Conservation (phyloP, 2,329 filamentous ascomycete species). For the Aspergillus bombycis region DNA sequence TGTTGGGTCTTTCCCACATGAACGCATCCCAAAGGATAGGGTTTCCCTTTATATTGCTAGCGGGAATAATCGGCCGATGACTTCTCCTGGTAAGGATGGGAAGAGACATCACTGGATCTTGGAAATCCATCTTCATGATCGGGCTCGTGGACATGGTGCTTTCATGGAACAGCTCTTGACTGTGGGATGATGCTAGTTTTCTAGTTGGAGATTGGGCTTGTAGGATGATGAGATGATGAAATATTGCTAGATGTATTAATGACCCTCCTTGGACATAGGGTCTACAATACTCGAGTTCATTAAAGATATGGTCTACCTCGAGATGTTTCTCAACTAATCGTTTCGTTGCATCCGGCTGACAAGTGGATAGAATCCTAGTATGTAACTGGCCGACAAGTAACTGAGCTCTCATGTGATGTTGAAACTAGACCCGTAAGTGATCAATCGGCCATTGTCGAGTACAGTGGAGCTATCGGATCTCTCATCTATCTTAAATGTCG, state of each 20-base stretch:
- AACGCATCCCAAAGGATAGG: conserved; percentile 54
- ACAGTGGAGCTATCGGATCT: too few species aligned
- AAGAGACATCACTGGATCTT: conserved; percentile 54
- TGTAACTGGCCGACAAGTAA: too few species aligned
- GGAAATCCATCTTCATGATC: conserved; percentile 53
- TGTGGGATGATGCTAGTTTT: conserved; percentile 16
- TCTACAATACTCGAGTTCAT: background rate
- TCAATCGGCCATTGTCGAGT: too few species aligned
- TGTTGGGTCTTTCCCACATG: conserved; percentile 56
- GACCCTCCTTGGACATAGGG: background rate
- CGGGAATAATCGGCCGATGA: conserved; percentile 50
- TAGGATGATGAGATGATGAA: background rate
- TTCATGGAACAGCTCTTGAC: conserved; percentile 48
- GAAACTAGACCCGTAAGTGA: too few species aligned
- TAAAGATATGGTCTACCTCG: too few species aligned
- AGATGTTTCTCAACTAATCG: too few species aligned
- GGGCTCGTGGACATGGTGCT: conserved; percentile 41
- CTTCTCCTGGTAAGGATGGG: conserved; percentile 43
- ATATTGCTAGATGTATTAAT: background rate
- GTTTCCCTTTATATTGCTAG: conserved; percentile 50
- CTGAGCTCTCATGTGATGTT: too few species aligned
- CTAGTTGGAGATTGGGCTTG: background rate
- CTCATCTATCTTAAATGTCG: too few species aligned
- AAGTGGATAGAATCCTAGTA: too few species aligned
- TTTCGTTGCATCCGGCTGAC: too few species aligned